phyloP scores from a whole-genome alignment of 2,329 filamentous ascomycete genomes.

The Botrytis squamosa region DNA sequence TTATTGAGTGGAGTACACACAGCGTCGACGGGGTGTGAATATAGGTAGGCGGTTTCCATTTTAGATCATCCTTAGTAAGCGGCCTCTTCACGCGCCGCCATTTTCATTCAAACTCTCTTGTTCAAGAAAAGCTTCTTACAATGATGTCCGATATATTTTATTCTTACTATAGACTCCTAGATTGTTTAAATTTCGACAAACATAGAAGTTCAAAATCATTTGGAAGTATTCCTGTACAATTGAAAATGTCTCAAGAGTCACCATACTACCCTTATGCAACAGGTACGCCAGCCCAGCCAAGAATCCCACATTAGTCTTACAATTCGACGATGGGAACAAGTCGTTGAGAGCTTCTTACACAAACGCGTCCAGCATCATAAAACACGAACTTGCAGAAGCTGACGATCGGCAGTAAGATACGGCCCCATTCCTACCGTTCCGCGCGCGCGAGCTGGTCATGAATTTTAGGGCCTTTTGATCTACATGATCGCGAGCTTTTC shows the following conservation, averaged over 20 bases:
- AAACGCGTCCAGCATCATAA: background rate
- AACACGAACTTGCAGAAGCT: conserved; percentile 14
- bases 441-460: background rate
- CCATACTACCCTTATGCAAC: conserved; percentile 6
- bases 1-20: background rate
- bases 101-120: background rate
- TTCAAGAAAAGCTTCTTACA: background rate
- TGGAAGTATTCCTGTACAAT: background rate
- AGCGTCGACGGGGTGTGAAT: background rate
- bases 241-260: background rate
- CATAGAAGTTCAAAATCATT: background rate
- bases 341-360: background rate
- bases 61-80: conserved; percentile 1
- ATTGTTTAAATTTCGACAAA: background rate
- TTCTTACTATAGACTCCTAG: background rate
- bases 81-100: background rate
- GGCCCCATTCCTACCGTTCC: conserved; percentile 5
- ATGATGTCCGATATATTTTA: background rate
- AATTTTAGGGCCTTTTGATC: background rate
- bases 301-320: background rate
- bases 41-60: background rate
- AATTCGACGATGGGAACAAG: conserved; percentile 1
- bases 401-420: background rate
- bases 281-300: background rate
- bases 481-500: conserved; percentile 3